phyloP scores from a whole-genome alignment of 2,329 filamentous ascomycete species.

The Diaporthe sp. region DNA sequence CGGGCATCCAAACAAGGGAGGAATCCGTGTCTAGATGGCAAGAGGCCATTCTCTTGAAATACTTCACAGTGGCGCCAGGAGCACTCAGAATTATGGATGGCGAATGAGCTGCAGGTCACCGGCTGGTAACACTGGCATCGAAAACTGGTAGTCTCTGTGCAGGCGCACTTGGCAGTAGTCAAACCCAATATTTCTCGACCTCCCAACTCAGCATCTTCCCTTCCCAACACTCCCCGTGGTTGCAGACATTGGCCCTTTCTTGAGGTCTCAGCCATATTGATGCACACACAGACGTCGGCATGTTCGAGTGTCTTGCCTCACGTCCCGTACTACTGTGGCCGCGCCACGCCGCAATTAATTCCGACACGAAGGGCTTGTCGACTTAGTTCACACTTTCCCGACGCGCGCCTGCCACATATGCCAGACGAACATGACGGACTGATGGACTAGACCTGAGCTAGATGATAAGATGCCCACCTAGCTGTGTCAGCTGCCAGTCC shows the following conservation, averaged over 20 bases:
- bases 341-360: not conserved
- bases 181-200: not conserved
- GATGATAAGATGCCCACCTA: too few species aligned
- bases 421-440: not conserved
- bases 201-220: not conserved
- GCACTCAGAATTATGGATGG: not conserved
- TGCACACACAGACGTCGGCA: not conserved
- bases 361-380: not conserved
- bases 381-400: not conserved
- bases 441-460: not conserved
- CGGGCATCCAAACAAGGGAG: not conserved
- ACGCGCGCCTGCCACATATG: not conserved
- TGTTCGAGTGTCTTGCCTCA: conserved; percentile 11
- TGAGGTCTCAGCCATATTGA: conserved; percentile 13
- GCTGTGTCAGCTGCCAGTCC: too few species aligned
- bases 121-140: not conserved
- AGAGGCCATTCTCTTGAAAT: not conserved
- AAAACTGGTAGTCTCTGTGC: not conserved
- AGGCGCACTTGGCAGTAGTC: not conserved
- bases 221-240: not conserved
- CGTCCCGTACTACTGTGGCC: not conserved
- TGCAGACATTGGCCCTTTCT: not conserved
- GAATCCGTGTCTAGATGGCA: not conserved
- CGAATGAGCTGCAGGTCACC: too few species aligned
- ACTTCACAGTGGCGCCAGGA: not conserved